A percentile compares a stretch with the other conserved stretches of the same genome.
phyloP scores from a whole-genome alignment of 345 rosid genomes.

The Populus ilicifolia region DNA sequence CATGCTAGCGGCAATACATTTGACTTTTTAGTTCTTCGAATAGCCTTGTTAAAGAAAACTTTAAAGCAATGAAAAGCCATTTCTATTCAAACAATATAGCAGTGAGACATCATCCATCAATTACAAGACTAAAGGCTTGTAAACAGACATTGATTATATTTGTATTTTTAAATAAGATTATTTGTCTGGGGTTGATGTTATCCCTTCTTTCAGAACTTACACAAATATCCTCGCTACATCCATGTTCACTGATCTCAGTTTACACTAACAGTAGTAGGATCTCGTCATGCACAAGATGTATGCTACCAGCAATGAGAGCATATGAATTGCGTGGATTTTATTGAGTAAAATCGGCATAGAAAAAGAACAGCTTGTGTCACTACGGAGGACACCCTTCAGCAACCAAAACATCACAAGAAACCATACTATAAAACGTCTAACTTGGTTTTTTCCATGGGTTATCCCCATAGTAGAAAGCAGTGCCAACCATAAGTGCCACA shows the following conservation, averaged over 20 bases:
- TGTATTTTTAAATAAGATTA: background rate
- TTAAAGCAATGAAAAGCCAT: background rate
- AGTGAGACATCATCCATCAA: background rate
- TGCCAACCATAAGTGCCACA: constrained; percentile 77
- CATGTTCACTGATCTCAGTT: background rate
- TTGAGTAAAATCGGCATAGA: background rate
- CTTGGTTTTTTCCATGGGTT: constrained; percentile 62
- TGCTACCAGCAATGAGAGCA: background rate
- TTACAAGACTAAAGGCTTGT: background rate
- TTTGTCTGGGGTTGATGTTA: background rate
- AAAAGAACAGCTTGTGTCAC: background rate
- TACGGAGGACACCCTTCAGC: background rate
- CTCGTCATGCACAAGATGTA: background rate
- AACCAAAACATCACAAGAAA: background rate
- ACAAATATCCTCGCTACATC: background rate
- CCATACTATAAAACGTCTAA: background rate
- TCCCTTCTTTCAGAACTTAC: background rate
- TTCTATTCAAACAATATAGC: background rate
- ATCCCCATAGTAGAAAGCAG: constrained; percentile 86
- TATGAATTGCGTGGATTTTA: background rate
- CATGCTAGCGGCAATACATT: background rate
- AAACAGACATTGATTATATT: background rate
- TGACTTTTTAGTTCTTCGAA: background rate
- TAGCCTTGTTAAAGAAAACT: background rate
- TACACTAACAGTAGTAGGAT: background rate